Base-by-base conservation (phyloP, 78 protist genomes). In the Creolimax fragrantissima region DNA sequence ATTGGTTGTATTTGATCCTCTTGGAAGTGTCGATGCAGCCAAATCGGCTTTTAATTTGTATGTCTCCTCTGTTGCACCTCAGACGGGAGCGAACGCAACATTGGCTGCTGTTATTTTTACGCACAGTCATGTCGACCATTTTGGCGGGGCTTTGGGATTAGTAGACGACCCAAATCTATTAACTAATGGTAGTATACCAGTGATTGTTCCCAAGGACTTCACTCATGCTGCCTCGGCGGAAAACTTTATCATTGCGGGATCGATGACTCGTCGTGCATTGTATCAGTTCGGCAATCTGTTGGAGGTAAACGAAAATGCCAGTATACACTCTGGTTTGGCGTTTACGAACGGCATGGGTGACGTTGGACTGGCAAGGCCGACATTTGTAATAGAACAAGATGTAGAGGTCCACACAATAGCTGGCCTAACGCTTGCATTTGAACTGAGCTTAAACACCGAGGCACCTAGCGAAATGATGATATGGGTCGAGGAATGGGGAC, bases 381-480 rank as follows among this genome's bases (percentile, higher is more conserved):
- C 17, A 43, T 5, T 88, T 6, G 58, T 39, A 11, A 88, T 88
- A 5, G 6, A 4, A 58, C 37, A 88, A 7, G 67, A 88, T 35
- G 42, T 11, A 39, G 90, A 2, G 42, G 42, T 5, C 37, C 90
- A 88, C 47, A 35, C 17, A 35, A n/a, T 88, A 43, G 90, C 58
- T 88, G 90, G 90, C 41, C 35, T 35, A 6, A 11, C 6, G 5
- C 42, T 88, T 88, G 90, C 37, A 37, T 88, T 88, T 88, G 42
- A 7, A 5, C 47, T 88, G 41, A 47, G 81, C 7, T n/a, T 88
- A 5, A 35, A n/a, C 42, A 37, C 90, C 24, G 90, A 88, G 90
- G 90, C 90, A 2, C 90, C 90, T 35, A 5, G 81, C 4, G 90
- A 88, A 88, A 88, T 88, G 90, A 5, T 11, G 24, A 88, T 37